Conservation (phyloP, 345 rosid genomes). For the Brassica juncea region DNA sequence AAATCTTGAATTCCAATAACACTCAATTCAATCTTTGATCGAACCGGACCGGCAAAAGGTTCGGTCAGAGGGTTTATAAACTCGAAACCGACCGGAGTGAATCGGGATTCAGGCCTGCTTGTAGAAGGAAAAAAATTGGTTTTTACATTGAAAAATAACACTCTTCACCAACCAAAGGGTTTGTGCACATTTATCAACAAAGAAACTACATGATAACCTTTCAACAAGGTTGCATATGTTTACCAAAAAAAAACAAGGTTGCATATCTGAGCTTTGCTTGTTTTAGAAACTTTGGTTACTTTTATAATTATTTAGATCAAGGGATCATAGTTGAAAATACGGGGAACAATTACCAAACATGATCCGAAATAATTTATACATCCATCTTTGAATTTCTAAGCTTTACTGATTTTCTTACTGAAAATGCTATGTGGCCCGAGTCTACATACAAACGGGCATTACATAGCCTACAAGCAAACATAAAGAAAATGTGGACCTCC, state of each 20-base stretch:
- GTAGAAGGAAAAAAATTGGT: too few relatives aligned
- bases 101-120: background rate
- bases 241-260: too few relatives aligned
- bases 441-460: constrained; percentile 35
- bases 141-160: too few relatives aligned
- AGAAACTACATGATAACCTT: too few relatives aligned
- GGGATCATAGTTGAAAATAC: background rate
- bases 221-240: too few relatives aligned
- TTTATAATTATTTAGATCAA: background rate
- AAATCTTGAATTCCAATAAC: too few relatives aligned
- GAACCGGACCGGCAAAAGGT: too few relatives aligned
- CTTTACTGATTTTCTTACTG: background rate
- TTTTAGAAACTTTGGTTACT: background rate
- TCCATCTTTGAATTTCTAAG: constrained; percentile 15
- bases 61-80: too few relatives aligned
- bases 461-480: constrained; percentile 36
- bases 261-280: background rate
- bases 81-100: background rate
- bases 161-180: background rate
- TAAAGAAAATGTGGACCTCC: constrained; percentile 30
- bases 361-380: background rate
- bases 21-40: too few relatives aligned
- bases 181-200: too few relatives aligned
- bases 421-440: constrained; percentile 37
- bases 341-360: background rate